These are phyloP conservation scores for Tylopilus rubrobrunneus DNA, from an alignment of 768 basidiomycete genomes.

Conservation along the genomic window DNA sequence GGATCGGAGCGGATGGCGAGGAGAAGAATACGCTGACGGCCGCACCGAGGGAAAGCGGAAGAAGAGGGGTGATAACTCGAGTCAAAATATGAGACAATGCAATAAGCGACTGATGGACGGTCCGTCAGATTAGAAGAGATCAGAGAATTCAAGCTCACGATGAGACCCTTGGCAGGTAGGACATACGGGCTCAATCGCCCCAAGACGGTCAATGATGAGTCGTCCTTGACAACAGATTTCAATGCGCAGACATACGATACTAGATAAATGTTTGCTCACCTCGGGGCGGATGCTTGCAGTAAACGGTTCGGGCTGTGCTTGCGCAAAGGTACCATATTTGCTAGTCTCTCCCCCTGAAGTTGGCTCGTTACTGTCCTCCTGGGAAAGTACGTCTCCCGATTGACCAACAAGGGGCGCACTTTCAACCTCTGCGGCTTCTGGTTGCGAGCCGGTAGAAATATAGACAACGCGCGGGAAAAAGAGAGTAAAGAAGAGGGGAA, in stretches of 20 bases:
- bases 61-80: slow-evolving; percentile 68
- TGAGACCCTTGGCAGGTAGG: slow-evolving; percentile 18
- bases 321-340: slow-evolving; percentile 76
- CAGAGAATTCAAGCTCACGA: slow-evolving; percentile 14
- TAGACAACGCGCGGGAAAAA: slow-evolving; percentile 64
- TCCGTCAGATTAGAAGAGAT: slow-evolving; percentile 1
- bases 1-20: slow-evolving; percentile 15
- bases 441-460: slow-evolving; percentile 29
- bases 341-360: slow-evolving; percentile 33
- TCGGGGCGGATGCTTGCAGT: neutral
- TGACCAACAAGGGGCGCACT: slow-evolving; percentile 28
- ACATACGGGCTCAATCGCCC: slow-evolving; percentile 20
- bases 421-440: slow-evolving; percentile 17
- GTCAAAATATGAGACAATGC: slow-evolving; percentile 66
- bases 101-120: slow-evolving; percentile 52
- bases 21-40: slow-evolving; percentile 21
- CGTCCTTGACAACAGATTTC: neutral
- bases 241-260: neutral
- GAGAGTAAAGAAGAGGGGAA: slow-evolving; percentile 58
- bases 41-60: slow-evolving; percentile 68
- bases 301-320: slow-evolving; percentile 8
- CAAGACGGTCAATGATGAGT: slow-evolving; percentile 16
- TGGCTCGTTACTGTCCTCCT: slow-evolving; percentile 42
- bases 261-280: slow-evolving; percentile 8
- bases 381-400: slow-evolving; percentile 54